phyloP scores from a whole-genome alignment of 164 flowering plant genomes.

The Berberis vulgaris region DNA sequence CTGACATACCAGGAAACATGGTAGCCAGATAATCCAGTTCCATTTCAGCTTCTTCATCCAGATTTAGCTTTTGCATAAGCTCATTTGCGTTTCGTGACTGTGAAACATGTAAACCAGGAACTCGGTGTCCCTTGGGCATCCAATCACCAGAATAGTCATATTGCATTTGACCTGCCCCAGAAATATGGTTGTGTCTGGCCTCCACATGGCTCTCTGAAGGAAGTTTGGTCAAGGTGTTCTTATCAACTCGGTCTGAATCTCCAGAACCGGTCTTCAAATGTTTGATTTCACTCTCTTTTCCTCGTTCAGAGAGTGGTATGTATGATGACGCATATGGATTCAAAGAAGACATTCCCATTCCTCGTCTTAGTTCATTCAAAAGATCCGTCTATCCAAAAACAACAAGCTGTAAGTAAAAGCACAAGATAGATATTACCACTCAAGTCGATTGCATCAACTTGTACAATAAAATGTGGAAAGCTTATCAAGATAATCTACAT shows the following conservation, averaged over 20 bases:
- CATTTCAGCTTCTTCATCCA: conserved; percentile 41
- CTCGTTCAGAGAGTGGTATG: conserved; percentile 25
- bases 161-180: no score
- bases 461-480: no score
- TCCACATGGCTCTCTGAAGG: conserved; percentile 1
- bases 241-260: conserved; percentile 7
- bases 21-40: conserved; percentile 47
- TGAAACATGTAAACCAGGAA: conserved; percentile 14
- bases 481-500: no score
- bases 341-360: conserved; percentile 26
- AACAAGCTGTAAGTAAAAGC: neutral
- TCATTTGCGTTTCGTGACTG: conserved; percentile 16
- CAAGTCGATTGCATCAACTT: no score
- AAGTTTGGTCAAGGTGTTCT: conserved; percentile 1
- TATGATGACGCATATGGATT: conserved; percentile 18
- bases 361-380: conserved; percentile 16
- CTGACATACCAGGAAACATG: conserved; percentile 46
- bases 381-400: conserved; percentile 3
- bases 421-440: no score
- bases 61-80: conserved; percentile 12
- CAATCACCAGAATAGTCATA: no score
- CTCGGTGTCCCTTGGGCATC: neutral
- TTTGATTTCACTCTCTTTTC: conserved; percentile 6
- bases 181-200: neutral
- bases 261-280: neutral